These are phyloP conservation scores for Fraxinus paxiana DNA, from an alignment of 305 asterid genomes.

Conservation along the genomic window DNA sequence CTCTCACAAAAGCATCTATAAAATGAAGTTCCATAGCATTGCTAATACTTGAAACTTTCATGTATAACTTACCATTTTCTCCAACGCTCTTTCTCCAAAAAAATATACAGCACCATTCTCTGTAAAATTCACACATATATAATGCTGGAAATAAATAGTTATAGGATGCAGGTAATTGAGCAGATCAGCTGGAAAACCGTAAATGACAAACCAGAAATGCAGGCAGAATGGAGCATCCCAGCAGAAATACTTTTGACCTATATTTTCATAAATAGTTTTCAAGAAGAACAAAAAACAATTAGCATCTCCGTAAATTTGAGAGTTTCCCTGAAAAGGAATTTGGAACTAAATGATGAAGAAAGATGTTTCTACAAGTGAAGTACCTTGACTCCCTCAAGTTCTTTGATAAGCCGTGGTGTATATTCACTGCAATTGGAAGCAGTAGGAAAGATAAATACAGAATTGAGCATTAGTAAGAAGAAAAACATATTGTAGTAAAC, in stretches of 20 bases:
- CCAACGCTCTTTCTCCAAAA: constrained; percentile 77
- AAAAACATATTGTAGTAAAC: background rate
- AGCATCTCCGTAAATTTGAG: constrained; percentile 14
- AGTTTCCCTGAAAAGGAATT: background rate
- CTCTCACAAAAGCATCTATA: background rate
- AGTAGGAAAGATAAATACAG: constrained; percentile 17
- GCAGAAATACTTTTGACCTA: constrained; percentile 82
- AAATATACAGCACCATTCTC: constrained; percentile 72
- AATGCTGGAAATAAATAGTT: constrained; percentile 17
- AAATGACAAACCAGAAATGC: constrained; percentile 58
- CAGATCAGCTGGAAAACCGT: constrained; percentile 9
- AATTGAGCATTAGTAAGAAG: background rate
- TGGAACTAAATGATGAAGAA: background rate
- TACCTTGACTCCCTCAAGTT: constrained; percentile 86
- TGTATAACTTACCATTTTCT: constrained; percentile 56
- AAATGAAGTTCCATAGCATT: constrained; percentile 1
- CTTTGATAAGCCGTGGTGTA: constrained; percentile 82
- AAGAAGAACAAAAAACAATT: constrained; percentile 22
- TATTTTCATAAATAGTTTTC: constrained; percentile 21
- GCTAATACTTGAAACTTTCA: constrained; percentile 16
- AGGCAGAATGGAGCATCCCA: constrained; percentile 95
- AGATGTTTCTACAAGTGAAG: background rate
- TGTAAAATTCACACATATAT: constrained; percentile 36
- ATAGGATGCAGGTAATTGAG: constrained; percentile 20
- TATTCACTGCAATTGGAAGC: constrained; percentile 59